Base-by-base conservation (phyloP, 2,329 filamentous ascomycete genomes). In the Colletotrichum destructivum region DNA sequence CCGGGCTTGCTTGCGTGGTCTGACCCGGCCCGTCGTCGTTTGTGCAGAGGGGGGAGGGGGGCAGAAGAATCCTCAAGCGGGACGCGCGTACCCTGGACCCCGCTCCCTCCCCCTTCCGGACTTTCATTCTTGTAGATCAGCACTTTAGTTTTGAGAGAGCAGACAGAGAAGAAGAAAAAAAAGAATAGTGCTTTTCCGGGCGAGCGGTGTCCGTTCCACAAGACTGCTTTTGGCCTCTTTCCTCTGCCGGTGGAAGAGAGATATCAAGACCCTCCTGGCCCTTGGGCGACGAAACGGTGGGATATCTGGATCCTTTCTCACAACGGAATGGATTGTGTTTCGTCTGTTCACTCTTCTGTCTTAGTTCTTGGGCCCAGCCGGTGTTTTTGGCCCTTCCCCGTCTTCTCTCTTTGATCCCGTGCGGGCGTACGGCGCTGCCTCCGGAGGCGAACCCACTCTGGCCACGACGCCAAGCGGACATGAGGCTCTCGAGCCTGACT, bases 61-160 rank as follows among this genome's bases (percentile, higher is more conserved):
- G 46, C 35, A 57, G 51, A 54, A 9, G 46, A 69, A 71, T 38
- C 26, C 59, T 49, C 49, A 40, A 51, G 54, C 65, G 60, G 60
- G 70, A 70, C 70, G 70, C 70, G 70, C 70, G 70, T 73, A 70
- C 70, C 61, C 61, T 73, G 57, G 66, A 38, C 44, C 65, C 31
- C 31, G 6, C 31, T 31, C 31, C 31, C 5, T 31, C 31, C 31
- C 31, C 31, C 54, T 62, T 49, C 60, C 47, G 47, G 35, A 62
- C 56, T 56, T 52, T 67, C 62, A 73, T 67, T 67, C 66, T 61
- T 63, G 69, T 56, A 68, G 70, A 75, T 75, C 75, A 75, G 73
- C 35, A 74, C 74, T 59, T 42, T 18, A 23, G 63, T 35, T 35
- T 35, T 11, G 31, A 35, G 31, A 35, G 31, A 35, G 31, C 8